These are phyloP conservation scores for Cercospora sesami DNA, from an alignment of 2,329 filamentous ascomycete species.

Conservation along the genomic window DNA sequence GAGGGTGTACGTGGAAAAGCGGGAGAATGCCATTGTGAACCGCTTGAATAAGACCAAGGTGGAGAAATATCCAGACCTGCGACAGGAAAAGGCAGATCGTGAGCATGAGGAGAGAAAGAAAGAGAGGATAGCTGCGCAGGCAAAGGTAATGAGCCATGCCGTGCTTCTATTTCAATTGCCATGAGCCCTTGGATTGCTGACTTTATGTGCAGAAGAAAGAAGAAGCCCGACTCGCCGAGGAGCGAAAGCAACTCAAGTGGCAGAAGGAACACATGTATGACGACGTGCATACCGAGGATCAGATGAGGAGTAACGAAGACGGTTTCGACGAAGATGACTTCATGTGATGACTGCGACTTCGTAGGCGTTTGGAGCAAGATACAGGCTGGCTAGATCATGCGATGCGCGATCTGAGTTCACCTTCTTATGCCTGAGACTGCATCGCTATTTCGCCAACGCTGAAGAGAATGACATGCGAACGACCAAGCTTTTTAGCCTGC, in stretches of 20 bases:
- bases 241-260: conserved; percentile 85
- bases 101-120: conserved; percentile 68
- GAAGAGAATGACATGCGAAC: background rate
- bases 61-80: conserved; percentile 82
- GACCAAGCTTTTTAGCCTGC: background rate
- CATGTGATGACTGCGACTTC: conserved; percentile 55
- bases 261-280: conserved; percentile 99
- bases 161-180: background rate
- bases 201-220: conserved; percentile 64
- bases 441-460: background rate
- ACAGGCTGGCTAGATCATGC: background rate
- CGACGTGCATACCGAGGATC: conserved; percentile 81
- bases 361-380: background rate
- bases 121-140: conserved; percentile 64
- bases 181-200: background rate
- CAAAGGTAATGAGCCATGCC: conserved; percentile 54
- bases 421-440: background rate
- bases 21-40: conserved; percentile 91
- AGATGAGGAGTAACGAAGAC: conserved; percentile 85
- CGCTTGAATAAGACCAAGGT: conserved; percentile 95
- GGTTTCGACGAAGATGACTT: conserved; percentile 82
- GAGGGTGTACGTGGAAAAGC: conserved; percentile 72
- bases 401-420: background rate
- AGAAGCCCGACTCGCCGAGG: conserved; percentile 69
- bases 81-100: conserved; percentile 76